These are phyloP conservation scores for Hypoxylon fuscum DNA, from an alignment of 495 filamentous ascomycete genomes.

Conservation along the genomic window DNA sequence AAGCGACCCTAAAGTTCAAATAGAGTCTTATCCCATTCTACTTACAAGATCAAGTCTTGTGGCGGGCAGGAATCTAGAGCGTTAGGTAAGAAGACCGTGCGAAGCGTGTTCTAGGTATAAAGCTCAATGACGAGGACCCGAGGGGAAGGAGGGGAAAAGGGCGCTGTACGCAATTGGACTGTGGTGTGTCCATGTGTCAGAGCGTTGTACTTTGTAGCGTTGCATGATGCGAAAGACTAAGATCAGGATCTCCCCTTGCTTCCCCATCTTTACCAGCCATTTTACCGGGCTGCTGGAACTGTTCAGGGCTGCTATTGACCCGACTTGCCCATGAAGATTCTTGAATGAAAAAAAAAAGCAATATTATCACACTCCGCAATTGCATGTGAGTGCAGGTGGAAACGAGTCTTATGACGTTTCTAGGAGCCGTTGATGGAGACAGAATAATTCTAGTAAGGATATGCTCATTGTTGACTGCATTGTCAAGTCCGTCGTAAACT, in stretches of 20 bases:
- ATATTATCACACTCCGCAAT: conserved; percentile 5
- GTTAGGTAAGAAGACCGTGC: neutral
- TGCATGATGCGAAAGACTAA: conserved; percentile 45
- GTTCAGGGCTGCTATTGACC: conserved; percentile 32
- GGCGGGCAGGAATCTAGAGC: neutral
- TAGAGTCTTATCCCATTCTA: neutral
- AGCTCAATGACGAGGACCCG: neutral
- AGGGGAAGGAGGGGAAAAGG: neutral
- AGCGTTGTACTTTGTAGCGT: conserved; percentile 39
- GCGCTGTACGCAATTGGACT: conserved; percentile 12
- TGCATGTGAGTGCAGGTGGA: too few species aligned
- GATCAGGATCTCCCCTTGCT: conserved; percentile 38
- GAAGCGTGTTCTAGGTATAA: conserved; percentile 3
- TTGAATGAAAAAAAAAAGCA: conserved; percentile 5
- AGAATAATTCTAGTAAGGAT: too few species aligned
- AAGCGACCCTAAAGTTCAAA: conserved; percentile 10
- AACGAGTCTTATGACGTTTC: too few species aligned
- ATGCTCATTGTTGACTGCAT: neutral
- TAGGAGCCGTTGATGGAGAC: too few species aligned
- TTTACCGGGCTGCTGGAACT: conserved; percentile 52
- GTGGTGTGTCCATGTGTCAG: conserved; percentile 15
- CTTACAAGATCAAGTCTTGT: neutral
- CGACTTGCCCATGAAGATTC: conserved; percentile 18
- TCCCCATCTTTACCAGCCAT: conserved; percentile 46
- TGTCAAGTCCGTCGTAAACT: neutral